Evolutionary conservation across 2,329 filamentous ascomycete species (phyloP), one percentile per base, ranked within the genome.

Genomic region (Cercospora sp.): DNA sequence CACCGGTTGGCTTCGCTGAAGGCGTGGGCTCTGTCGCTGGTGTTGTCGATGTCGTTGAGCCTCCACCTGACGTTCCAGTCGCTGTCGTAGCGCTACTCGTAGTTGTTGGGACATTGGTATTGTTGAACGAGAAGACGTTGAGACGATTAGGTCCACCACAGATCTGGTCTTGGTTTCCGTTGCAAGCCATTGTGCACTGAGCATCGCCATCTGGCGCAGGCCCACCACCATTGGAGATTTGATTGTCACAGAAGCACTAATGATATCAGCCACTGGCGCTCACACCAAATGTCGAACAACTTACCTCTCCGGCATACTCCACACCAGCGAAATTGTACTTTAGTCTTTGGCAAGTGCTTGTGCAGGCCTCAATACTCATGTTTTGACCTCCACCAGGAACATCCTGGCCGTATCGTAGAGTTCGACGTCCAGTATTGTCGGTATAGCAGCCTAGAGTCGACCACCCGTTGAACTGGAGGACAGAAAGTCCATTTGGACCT

Each of bases 291-390:
- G 16, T 55, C 28, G 31, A 3, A 20, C 1, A 12, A 20, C 60
- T 51, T 20, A 63, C 60, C 60, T 68, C 67, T 30, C 55, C 67
- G 42, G 63, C 2, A 69, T 72, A 63, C 51, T 79, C 75, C 16
- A 77, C 68, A 51, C 77, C 78, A 31, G 77, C 77, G 26, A 79
- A 73, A 9, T 68, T 73, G 68, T 77, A 79, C 1, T 77, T 76
- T 9, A 71, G 72, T n/a, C 67, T 68, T 28, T 66, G 64, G 42
- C 78, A 79, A 60, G 69, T 68, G 18, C 65, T 58, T 13, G 75
- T 71, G 65, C 78, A 78, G 12, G 42, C 76, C 53, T 62, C 75
- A 68, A 68, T 72, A 53, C 63, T 72, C 57, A 68, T 68, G 28
- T 69, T 66, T 28, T 69, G 69, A 9, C 57, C 40, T n/a, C 70